These are phyloP conservation scores for Boletellus ananiceps DNA, from an alignment of 768 basidiomycete species.

Conservation along the genomic window DNA sequence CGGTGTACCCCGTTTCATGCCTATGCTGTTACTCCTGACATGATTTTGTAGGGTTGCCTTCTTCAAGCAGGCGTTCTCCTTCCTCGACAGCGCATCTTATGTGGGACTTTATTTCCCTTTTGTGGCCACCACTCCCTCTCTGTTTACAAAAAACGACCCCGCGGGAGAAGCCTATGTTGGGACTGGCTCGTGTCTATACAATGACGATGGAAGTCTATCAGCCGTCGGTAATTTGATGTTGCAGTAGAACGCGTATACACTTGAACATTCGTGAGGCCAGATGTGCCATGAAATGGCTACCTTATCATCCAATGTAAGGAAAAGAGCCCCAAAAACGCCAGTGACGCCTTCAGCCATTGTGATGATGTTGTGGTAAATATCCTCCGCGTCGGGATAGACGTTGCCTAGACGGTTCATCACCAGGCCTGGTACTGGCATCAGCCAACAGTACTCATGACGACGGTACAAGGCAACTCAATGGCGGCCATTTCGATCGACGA, in stretches of 20 bases:
- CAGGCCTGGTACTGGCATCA: no score
- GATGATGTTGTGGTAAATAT: no score
- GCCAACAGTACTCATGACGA: no score
- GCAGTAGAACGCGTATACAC: background rate
- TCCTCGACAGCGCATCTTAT: slow-evolving; percentile 32
- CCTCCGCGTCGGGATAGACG: no score
- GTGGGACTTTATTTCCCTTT: slow-evolving; percentile 36
- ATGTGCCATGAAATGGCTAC: background rate
- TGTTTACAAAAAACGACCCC: slow-evolving; percentile 21
- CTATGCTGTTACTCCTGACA: background rate
- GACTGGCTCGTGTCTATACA: slow-evolving; percentile 32
- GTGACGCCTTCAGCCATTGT: no score
- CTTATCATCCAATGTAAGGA: background rate
- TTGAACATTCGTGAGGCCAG: background rate
- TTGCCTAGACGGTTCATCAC: no score
- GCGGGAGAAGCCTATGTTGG: slow-evolving; percentile 15
- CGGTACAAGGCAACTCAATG: no score
- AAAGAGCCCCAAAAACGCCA: no score
- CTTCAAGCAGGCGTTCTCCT: slow-evolving; percentile 32
- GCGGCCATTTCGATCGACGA: no score
- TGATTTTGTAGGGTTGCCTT: slow-evolving; percentile 24
- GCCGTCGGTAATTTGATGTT: slow-evolving; percentile 24
- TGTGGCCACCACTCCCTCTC: slow-evolving; percentile 29
- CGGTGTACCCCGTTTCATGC: slow-evolving; percentile 1
- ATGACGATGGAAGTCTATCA: slow-evolving; percentile 26